These are phyloP conservation scores for Syzygium aromaticum DNA, from an alignment of 345 rosid genomes.

Conservation along the genomic window DNA sequence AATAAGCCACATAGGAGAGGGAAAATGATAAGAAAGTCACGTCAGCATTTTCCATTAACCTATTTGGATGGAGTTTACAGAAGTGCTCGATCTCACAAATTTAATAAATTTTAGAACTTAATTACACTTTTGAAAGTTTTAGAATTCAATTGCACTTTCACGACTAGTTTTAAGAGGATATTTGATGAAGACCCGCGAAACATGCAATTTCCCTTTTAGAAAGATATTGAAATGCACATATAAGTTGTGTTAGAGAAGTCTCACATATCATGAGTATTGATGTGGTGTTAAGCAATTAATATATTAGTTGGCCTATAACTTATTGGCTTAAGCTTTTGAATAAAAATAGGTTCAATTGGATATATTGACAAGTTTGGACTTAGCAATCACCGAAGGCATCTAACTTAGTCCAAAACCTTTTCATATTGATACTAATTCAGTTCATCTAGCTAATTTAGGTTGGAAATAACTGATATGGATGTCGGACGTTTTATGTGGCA, in stretches of 20 bases:
- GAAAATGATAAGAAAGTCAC: neutral
- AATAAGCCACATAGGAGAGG: neutral
- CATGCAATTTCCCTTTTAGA: neutral
- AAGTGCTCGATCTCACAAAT: neutral
- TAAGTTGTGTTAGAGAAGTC: neutral
- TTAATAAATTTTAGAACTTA: neutral
- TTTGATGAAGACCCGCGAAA: neutral
- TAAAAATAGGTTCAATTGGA: neutral
- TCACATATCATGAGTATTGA: neutral
- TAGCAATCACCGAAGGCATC: neutral
- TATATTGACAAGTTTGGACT: fast-evolving
- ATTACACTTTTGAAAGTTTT: neutral
- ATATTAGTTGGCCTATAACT: neutral
- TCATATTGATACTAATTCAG: too few species aligned
- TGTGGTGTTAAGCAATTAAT: neutral
- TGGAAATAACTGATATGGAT: too few species aligned
- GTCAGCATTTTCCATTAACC: neutral
- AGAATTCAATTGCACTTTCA: neutral
- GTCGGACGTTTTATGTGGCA: too few species aligned
- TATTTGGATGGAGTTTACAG: neutral
- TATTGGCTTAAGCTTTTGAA: neutral
- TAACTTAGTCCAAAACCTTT: neutral
- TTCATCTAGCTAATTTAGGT: too few species aligned
- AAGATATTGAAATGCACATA: neutral
- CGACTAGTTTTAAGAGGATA: neutral